phyloP scores from a whole-genome alignment of 768 basidiomycete genomes.

The Porpolomopsis calyptriformis region DNA sequence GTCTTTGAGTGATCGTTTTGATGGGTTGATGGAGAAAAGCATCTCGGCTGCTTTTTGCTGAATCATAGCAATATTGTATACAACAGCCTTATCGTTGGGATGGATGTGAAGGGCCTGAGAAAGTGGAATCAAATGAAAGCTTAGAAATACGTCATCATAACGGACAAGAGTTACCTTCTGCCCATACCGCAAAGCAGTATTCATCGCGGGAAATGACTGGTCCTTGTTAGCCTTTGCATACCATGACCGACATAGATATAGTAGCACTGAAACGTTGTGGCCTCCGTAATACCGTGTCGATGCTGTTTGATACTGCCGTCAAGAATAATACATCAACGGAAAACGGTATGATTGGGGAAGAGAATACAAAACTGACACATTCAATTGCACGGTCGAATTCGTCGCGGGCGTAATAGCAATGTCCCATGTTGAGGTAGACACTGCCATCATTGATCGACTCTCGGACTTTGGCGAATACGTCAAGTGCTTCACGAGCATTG shows the following conservation, averaged over 20 bases:
- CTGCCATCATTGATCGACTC: constrained; percentile 75
- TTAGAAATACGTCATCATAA: not conserved
- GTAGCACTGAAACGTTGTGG: constrained; percentile 62
- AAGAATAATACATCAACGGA: constrained; percentile 1
- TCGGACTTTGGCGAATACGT: constrained; percentile 82
- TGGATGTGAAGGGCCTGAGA: constrained; percentile 71
- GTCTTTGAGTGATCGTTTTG: constrained; percentile 74
- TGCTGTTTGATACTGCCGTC: constrained; percentile 78
- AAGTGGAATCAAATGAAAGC: constrained; percentile 1
- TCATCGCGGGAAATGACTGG: constrained; percentile 72
- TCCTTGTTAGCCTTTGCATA: constrained; percentile 91
- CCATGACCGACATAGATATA: constrained; percentile 88
- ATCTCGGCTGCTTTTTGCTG: constrained; percentile 94
- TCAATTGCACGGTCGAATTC: constrained; percentile 96
- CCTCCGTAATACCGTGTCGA: constrained; percentile 66
- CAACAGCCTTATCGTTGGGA: constrained; percentile 78
- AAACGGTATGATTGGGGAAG: not conserved
- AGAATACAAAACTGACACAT: constrained; percentile 46
- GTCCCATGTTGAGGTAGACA: constrained; percentile 93
- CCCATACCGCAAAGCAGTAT: constrained; percentile 72
- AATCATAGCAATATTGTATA: constrained; percentile 98
- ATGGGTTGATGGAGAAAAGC: constrained; percentile 58
- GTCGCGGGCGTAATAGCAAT: constrained; percentile 86
- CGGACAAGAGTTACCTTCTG: constrained; percentile 46
- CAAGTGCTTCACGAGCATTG: constrained; percentile 79